Evolutionary conservation across 306 rosid species (phyloP), one percentile per base, ranked within the genome.

Genomic region (Corylus americana): DNA sequence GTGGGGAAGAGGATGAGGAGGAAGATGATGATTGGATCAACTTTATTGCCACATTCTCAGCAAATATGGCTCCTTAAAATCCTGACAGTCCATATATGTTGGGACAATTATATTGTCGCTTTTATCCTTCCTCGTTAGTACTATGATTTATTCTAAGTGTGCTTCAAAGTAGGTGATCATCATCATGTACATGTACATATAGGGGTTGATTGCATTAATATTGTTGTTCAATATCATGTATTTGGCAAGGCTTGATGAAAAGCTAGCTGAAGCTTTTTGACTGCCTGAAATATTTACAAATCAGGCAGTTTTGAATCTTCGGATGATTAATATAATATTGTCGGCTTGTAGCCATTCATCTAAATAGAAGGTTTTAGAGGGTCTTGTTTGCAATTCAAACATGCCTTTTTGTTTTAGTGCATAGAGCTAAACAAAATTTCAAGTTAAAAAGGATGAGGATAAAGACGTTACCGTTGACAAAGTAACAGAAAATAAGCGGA

Each of bases 1-100:
- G 85, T 50, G 91, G 74, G 17, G 97, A 84, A 25, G 93, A 89
- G 75, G 92, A 87, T 8, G 89, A 90, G 3, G 90, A 89, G 8
- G 93, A 91, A 63, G 83, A 83, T 29, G 93, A 90, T n/a, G 87
- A 83, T 78, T 96, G 99, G 98, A 69, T 81, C 82, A 86, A 78
- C 73, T 59, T 96, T 44, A 89, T 91, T n/a, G 94, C 90, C 81
- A 83, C 93, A 75, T 83, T 89, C 67, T 91, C 91, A 54, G 79
- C 93, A 14, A 93, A 86, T 79, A 79, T 74, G 62, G 84, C 77
- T 82, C 89, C 91, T 55, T 84, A 80, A 64, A 80, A 64, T 83
- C 81, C 39, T 6, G 79, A 78, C 71, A 35, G 11, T 16, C 16
- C 45, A 4, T 64, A 31, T 37, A 31, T 18, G 51, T 39, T 37